Evolutionary conservation across 2,329 filamentous ascomycete species (phyloP), one percentile per base, ranked within the genome.

Genomic region (Coniochaeta ligniaria): DNA sequence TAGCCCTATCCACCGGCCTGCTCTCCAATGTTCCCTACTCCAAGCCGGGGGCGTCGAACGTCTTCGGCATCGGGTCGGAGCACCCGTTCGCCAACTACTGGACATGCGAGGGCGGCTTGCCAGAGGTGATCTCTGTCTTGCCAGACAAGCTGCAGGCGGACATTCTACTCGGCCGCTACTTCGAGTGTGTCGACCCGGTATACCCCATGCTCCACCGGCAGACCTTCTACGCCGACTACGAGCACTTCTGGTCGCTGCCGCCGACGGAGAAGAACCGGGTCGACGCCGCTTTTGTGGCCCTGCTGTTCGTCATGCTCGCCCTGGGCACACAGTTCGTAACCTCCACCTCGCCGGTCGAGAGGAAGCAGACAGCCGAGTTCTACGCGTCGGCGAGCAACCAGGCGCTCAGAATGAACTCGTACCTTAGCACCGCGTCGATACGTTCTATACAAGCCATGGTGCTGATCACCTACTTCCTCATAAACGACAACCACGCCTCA

Each of bases 51-150:
- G 86, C 87, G 1, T 90, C 87, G 60, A 91, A 91, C 65, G 88
- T 92, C 60, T 93, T 93, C 69, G 90, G 90, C n/a, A 86, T 92
- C 64, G 89, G 88, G 16, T 86, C 87, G 0, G 88, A 91, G 69
- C 89, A 92, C 69, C 89, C 89, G 0, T 92, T 92, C 70, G 86
- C 88, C 68, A 93, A 93, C 70, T 93, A 93, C 73, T 94, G 90
- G 90, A 93, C 89, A 2, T 91, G 87, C 68, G 83, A 87, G 63
- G 90, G 90, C 56, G 90, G 89, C 0, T 75, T 94, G 20, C 79
- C 84, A 9, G 90, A 94, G 73, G 89, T 92, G 7, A 85, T 92
- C 50, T 85, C 83, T 1, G 88, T 92, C 3, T 76, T 94, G 14
- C 90, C 90, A 0, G 87, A 87, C 61, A 92, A 91, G 74, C 75